Percentiles rank a stretch among this genome's conserved stretches.
phyloP scores from a whole-genome alignment of 2,329 filamentous ascomycete genomes.

The Didymosphaeria variabile region DNA sequence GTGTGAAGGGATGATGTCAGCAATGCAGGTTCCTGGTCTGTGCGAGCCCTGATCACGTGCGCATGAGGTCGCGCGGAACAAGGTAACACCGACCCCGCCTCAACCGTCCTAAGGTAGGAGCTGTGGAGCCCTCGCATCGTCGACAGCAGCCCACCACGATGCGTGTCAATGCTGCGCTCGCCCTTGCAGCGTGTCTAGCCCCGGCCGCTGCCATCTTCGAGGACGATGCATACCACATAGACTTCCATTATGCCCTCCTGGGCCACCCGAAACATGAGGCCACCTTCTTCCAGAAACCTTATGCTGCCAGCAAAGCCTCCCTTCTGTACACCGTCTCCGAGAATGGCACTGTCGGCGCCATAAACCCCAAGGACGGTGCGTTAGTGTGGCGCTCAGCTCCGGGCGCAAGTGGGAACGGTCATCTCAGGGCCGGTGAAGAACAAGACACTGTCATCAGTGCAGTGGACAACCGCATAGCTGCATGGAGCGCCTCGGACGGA shows the following conservation, averaged over 20 bases:
- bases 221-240: slow-evolving; percentile 90
- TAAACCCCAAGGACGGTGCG: slow-evolving; percentile 86
- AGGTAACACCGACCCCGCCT: background rate
- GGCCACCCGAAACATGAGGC: slow-evolving; percentile 82
- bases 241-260: slow-evolving; percentile 91
- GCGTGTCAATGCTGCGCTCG: slow-evolving; percentile 47
- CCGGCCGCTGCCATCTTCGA: slow-evolving; percentile 76
- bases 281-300: slow-evolving; percentile 94
- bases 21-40: background rate
- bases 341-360: slow-evolving; percentile 80
- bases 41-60: background rate
- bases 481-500: slow-evolving; percentile 86
- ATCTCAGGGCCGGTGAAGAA: slow-evolving; percentile 77
- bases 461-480: slow-evolving; percentile 72
- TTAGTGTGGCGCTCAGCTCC: slow-evolving; percentile 83
- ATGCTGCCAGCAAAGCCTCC: slow-evolving; percentile 81
- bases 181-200: slow-evolving; percentile 55
- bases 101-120: background rate
- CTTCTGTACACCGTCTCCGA: slow-evolving; percentile 92
- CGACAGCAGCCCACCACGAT: slow-evolving; percentile 38
- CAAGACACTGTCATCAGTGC: slow-evolving; percentile 81
- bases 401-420: slow-evolving; percentile 40
- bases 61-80: background rate
- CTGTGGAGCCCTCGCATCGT: slow-evolving; percentile 15
- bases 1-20: slow-evolving; percentile 1